Evolutionary conservation across 2,329 filamentous ascomycete genomes (phyloP).

Genomic region (Venturia effusa): DNA sequence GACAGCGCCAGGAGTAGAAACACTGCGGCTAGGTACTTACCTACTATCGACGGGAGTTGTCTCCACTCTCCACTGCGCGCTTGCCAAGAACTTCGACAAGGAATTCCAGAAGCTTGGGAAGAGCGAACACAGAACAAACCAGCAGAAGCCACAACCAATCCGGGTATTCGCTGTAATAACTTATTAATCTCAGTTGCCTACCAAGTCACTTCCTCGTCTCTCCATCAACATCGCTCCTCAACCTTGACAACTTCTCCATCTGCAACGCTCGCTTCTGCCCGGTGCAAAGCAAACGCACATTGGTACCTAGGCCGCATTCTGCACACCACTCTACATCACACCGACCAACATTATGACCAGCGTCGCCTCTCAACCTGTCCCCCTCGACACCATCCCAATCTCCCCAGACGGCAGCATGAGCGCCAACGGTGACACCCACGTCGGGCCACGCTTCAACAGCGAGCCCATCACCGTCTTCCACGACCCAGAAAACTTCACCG

Average conservation of each 20-base stretch:
- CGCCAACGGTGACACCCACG: constrained; percentile 28
- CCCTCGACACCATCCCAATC: constrained; percentile 45
- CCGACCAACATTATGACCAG: constrained; percentile 1
- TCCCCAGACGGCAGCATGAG: constrained; percentile 37
- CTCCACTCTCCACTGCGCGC: no score
- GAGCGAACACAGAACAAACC: not conserved
- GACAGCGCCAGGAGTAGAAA: not conserved
- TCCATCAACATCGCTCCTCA: not conserved
- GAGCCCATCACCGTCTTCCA: constrained; percentile 91
- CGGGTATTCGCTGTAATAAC: no score
- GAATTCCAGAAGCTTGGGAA: not conserved
- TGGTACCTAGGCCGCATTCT: not conserved
- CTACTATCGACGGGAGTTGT: no score
- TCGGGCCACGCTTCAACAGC: constrained; percentile 28
- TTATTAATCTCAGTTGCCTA: not conserved
- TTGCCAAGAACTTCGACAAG: not conserved
- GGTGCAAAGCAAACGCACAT: constrained; percentile 2
- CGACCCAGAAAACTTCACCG: constrained; percentile 97
- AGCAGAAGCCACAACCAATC: not conserved
- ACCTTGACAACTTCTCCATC: not conserved
- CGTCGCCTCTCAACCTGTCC: constrained; percentile 23
- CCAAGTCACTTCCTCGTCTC: not conserved
- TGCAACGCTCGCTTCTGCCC: not conserved
- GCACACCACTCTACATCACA: constrained; percentile 3
- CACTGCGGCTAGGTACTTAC: no score